These are phyloP conservation scores for Mychonastes homosphaera DNA, from an alignment of 139 green algal genomes.

Conservation along the genomic window DNA sequence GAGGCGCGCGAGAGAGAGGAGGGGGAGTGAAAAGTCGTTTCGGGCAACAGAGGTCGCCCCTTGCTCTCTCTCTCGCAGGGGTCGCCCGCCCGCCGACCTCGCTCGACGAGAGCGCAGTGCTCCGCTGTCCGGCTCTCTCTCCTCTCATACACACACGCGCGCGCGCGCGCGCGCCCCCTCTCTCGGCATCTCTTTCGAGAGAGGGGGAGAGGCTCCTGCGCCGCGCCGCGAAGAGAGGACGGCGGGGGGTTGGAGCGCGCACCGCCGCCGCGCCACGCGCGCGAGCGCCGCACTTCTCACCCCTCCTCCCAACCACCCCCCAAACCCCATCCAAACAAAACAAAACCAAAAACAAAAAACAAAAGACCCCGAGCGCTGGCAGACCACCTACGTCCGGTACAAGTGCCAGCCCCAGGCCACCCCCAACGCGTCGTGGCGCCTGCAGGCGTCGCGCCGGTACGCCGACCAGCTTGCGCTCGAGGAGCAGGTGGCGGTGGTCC, in stretches of 20 bases:
- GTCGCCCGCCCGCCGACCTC: not conserved
- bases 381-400: constrained; percentile 42
- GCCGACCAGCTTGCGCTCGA: constrained; percentile 19
- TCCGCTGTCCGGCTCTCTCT: not conserved
- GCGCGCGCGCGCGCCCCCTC: too few relatives aligned
- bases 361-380: constrained; percentile 36
- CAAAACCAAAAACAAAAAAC: too few relatives aligned
- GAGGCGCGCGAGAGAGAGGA: not conserved
- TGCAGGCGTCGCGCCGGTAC: constrained; percentile 16
- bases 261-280: not conserved
- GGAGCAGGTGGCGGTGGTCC: constrained; percentile 9
- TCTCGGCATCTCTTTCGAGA: too few relatives aligned
- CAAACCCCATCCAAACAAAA: constrained; percentile 11
- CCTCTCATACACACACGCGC: not conserved
- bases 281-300: not conserved
- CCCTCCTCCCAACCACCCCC: not conserved
- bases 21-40: constrained; percentile 4
- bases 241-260: not conserved
- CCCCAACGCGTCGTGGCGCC: constrained; percentile 22
- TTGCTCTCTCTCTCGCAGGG: not conserved
- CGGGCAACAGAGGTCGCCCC: not conserved
- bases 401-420: constrained; percentile 24
- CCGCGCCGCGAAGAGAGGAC: not conserved
- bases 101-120: too few relatives aligned
- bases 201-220: not conserved